Evolutionary conservation across 257 asterid species (phyloP).

Genomic region (Rubia yunnanensis): DNA sequence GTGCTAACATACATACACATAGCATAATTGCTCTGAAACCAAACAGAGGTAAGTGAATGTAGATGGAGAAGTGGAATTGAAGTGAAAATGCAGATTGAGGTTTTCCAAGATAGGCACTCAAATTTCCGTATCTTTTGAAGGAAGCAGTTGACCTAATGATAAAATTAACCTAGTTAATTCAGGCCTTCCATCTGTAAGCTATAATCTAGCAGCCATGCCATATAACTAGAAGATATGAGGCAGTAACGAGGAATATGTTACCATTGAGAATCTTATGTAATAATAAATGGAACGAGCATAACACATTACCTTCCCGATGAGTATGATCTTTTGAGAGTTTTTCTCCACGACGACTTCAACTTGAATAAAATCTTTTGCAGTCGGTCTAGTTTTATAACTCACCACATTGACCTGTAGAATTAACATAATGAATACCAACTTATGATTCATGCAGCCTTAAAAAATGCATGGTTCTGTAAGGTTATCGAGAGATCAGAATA

Average conservation of each 20-base stretch:
- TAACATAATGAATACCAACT: not conserved
- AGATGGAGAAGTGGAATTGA: not conserved
- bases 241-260: not conserved
- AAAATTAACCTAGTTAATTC: not conserved
- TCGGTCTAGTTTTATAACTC: conserved; percentile 73
- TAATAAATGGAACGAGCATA: not conserved
- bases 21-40: not conserved
- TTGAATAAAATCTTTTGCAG: conserved; percentile 91
- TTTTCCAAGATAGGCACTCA: not conserved
- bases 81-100: not conserved
- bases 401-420: conserved; percentile 61
- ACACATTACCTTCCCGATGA: conserved; percentile 69
- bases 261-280: not conserved
- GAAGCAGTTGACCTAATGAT: not conserved
- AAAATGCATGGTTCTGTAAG: not conserved
- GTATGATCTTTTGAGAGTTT: conserved; percentile 83
- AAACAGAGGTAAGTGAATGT: not conserved
- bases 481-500: not conserved
- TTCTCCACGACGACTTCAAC: conserved; percentile 91
- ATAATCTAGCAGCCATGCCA: not conserved
- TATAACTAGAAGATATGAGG: not conserved
- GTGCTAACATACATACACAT: not conserved
- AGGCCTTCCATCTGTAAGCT: not conserved
- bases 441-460: not conserved
- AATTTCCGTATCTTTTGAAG: not conserved